Conservation (phyloP, 2,329 filamentous ascomycete genomes). For the Fusarium sp. region DNA sequence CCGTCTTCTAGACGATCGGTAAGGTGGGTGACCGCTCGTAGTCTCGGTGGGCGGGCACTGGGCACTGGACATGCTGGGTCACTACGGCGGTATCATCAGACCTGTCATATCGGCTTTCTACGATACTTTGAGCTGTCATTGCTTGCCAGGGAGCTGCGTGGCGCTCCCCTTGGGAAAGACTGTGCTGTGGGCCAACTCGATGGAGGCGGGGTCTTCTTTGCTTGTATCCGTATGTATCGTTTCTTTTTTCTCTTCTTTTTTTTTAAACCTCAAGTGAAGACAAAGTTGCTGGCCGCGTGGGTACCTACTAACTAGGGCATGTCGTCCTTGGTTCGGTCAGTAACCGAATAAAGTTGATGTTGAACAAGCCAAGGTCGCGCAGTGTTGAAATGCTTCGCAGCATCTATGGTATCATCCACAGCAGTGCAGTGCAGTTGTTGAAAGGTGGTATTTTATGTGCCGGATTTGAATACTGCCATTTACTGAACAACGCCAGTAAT, state of each 20-base stretch:
- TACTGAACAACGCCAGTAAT: slow-evolving; percentile 4
- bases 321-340: slow-evolving; percentile 15
- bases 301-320: slow-evolving; percentile 5
- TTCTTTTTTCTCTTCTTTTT: background rate
- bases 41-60: slow-evolving; percentile 38
- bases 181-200: slow-evolving; percentile 44
- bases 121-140: slow-evolving; percentile 50
- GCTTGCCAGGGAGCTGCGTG: slow-evolving; percentile 43
- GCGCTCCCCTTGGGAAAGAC: slow-evolving; percentile 43
- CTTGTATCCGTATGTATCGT: background rate
- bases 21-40: slow-evolving; percentile 45
- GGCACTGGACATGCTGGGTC: slow-evolving; percentile 24
- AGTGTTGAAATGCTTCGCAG: background rate
- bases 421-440: slow-evolving; percentile 1
- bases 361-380: background rate
- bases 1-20: slow-evolving; percentile 48
- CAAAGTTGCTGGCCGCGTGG: background rate
- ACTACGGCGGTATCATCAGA: slow-evolving; percentile 48
- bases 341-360: background rate
- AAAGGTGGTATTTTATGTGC: slow-evolving; percentile 1
- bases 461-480: background rate
- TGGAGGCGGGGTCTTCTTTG: slow-evolving; percentile 40
- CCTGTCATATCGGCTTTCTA: slow-evolving; percentile 54
- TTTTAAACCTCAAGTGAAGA: background rate
- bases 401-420: slow-evolving; percentile 5